Evolutionary conservation across 805 yeast genomes (phyloP).

Genomic region (Myxozyma vanderwaltii): DNA sequence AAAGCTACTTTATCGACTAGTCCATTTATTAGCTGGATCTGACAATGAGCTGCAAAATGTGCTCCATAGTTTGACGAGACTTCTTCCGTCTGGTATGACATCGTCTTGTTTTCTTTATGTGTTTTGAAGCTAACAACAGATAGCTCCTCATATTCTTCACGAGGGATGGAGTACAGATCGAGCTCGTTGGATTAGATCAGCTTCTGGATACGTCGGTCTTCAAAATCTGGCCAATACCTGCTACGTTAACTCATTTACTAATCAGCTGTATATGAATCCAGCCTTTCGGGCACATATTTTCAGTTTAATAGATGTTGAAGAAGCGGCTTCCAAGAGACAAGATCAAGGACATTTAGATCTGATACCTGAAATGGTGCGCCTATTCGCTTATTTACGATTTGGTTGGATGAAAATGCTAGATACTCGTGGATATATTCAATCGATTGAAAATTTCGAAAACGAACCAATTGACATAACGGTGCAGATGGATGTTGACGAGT

Average conservation of each 20-base stretch:
- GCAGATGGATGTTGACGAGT: slow-evolving; percentile 34
- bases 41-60: background rate
- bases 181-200: slow-evolving; percentile 23
- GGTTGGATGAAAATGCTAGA: slow-evolving; percentile 23
- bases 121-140: background rate
- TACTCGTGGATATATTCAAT: slow-evolving; percentile 12
- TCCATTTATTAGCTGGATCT: background rate
- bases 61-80: background rate
- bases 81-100: slow-evolving; percentile 14
- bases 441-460: slow-evolving; percentile 28
- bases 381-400: slow-evolving; percentile 26
- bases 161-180: slow-evolving; percentile 28
- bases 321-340: background rate
- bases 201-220: slow-evolving; percentile 25
- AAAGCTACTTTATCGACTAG: slow-evolving; percentile 4
- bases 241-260: slow-evolving; percentile 28
- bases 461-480: slow-evolving; percentile 29
- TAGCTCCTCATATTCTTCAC: slow-evolving; percentile 10
- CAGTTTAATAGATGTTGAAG: slow-evolving; percentile 3
- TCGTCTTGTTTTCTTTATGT: background rate
- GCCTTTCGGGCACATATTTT: slow-evolving; percentile 20
- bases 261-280: slow-evolving; percentile 30
- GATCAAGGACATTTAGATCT: background rate
- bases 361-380: slow-evolving; percentile 11
- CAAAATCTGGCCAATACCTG: slow-evolving; percentile 32